Base-by-base conservation (phyloP, 768 basidiomycete genomes). In the Russula sp. region DNA sequence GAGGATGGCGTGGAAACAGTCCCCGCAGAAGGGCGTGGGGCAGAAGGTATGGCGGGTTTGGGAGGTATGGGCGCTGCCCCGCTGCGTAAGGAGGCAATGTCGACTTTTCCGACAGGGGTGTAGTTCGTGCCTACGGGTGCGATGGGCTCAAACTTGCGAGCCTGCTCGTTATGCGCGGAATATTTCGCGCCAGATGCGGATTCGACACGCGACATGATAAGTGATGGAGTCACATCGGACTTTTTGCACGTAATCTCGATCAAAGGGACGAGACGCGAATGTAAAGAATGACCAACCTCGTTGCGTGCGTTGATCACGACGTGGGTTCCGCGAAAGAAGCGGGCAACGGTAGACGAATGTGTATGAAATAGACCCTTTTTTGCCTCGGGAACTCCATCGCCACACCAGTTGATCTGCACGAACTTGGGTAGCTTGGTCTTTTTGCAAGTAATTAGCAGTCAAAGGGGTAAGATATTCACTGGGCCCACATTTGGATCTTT, bases 371-470 rank as follows among this genome's bases (percentile, higher is more conserved):
- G 80, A 9, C 96, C 96, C 74, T 98, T 98, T 76, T 91, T 89
- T 22, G 81, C 80, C 73, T 87, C 92, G 14, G 96, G 96, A 1
- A 98, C 96, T 63, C 96, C 96, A 71, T 96, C 95, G 50, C 96
- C 96, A 69, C 93, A 94, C 95, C 96, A 97, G 71, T 94, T 92
- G 75, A 98, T 89, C 72, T 96, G 91, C 18, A 98, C 93, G 66
- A 95, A 92, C 77, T 97, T 98, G 51, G 88, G 80, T 2, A 98
- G 81, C 65, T 88, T 80, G 71, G 83, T 92, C 90, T 96, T 70
- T 58, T 62, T 5, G 34, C 34, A 18, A 53, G 28, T 5, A 9
- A 32, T 52, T 63, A 67, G 49, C 13, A 46, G 24, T 22, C 24
- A 61, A 16, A 22, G 11, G 28, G 3, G 50, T 6, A 34, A 63